Evolutionary conservation across 2,329 filamentous ascomycete species (phyloP), one percentile per base, ranked within the genome.

Genomic region (Paramyrothecium sp.): DNA sequence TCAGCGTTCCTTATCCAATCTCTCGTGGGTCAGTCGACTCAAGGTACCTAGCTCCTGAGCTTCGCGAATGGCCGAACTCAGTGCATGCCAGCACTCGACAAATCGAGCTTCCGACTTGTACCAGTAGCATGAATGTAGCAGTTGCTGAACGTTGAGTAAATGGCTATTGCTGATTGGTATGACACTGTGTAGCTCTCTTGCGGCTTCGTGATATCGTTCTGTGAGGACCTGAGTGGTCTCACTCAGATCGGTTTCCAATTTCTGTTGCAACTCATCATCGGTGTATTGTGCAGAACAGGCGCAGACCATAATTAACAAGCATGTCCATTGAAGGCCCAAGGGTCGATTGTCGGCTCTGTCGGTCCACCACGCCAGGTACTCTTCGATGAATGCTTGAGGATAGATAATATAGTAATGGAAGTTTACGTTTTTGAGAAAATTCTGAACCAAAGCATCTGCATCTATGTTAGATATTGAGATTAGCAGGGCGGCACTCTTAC

Each of bases 341-440:
- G 71, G 71, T 20, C 62, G 62, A 30, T 64, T 61, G 12, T 66
- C 65, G 46, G 64, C 61, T 34, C 71, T 66, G 21, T 62, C 58
- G 17, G 58, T 54, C 71, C 73, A 76, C 73, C 74, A 76, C 16
- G 61, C 56, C 34, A 68, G 62, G 48, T 76, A 75, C 22, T 75
- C 71, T 38, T 71, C 67, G 13, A 73, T 38, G 38, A 76, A 75
- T 5, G 65, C 63, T 0, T 67, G 60, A 0, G 74, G 71, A 54
- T 76, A 74, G 30, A 75, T 61, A 52, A 75, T 71, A 57, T 75
- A 75, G 65, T 73, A 72, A 57, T 75, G 73, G 53, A 66, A 75
- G 57, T 76, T 76, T 59, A 71, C 72, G 46, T 69, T 66, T 52
- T 67, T 65, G 16, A 76, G 61, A 54, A 75, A 76, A 60, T 73